Evolutionary conservation across 2,329 filamentous ascomycete species (phyloP).

Genomic region (Graphium sp.): DNA sequence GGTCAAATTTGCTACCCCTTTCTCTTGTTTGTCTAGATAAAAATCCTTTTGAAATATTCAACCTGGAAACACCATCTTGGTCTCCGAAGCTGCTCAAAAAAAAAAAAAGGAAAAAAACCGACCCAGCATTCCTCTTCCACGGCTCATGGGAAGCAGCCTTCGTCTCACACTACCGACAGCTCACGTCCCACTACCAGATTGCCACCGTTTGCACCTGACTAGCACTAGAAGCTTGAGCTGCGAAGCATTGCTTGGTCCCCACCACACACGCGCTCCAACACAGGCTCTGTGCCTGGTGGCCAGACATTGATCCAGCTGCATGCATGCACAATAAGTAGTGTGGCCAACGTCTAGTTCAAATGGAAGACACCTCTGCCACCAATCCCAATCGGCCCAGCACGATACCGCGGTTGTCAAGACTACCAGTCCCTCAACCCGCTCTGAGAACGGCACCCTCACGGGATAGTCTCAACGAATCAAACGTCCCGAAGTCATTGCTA

Average conservation of each 20-base stretch:
- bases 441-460: constrained; percentile 4
- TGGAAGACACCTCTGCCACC: constrained; percentile 4
- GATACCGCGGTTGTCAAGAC: constrained; percentile 6
- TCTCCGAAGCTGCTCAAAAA: no score
- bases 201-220: not conserved
- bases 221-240: not conserved
- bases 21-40: constrained; percentile 1
- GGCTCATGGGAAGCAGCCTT: not conserved
- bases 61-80: no score
- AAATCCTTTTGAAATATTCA: not conserved
- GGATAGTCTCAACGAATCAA: constrained; percentile 5
- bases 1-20: not conserved
- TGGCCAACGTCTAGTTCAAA: not conserved
- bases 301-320: no score
- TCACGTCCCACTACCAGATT: no score
- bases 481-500: no score
- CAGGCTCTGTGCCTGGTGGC: no score
- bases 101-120: not conserved
- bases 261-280: no score
- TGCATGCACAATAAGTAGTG: not conserved
- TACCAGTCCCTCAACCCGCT: constrained; percentile 4
- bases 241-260: no score
- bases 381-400: no score
- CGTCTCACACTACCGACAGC: not conserved
- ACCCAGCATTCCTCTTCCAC: no score